These are phyloP conservation scores for Fraxinus ornus DNA, from an alignment of 305 asterid genomes.

Conservation along the genomic window DNA sequence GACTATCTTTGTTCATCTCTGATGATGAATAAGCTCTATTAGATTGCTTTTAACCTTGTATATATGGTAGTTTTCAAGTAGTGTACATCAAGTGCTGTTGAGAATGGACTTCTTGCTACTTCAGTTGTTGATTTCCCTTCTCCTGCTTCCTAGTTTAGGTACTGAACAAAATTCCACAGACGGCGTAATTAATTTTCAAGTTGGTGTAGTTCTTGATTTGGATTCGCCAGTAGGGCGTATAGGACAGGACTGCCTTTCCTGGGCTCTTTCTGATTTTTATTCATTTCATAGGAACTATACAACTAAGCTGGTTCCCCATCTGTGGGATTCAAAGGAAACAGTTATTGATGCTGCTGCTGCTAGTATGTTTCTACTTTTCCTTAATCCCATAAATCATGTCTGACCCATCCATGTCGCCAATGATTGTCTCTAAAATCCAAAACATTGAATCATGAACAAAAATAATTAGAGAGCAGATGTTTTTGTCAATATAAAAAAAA, in stretches of 20 bases:
- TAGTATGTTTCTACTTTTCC: constrained; percentile 25
- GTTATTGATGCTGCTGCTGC: constrained; percentile 39
- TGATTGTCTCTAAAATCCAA: not conserved
- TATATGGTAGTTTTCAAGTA: not conserved
- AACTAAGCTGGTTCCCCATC: constrained; percentile 37
- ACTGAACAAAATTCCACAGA: not conserved
- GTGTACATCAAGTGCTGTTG: not conserved
- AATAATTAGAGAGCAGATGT: not conserved
- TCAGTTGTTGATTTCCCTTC: constrained; percentile 9
- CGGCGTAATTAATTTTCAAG: constrained; percentile 25
- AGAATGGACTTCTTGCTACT: constrained; percentile 21
- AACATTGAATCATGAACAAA: not conserved
- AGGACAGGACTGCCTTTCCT: constrained; percentile 29
- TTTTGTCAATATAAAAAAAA: too few relatives aligned
- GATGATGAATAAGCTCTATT: too few relatives aligned
- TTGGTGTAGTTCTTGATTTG: constrained; percentile 44
- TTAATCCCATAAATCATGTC: not conserved
- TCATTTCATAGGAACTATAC: constrained; percentile 27
- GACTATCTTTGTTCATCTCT: not conserved
- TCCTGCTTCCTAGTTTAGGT: constrained; percentile 18
- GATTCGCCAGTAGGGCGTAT: constrained; percentile 36
- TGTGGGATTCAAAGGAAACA: constrained; percentile 35
- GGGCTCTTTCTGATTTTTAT: constrained; percentile 40
- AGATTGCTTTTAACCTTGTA: too few relatives aligned
- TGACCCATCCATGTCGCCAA: not conserved